Base-by-base conservation (phyloP, 176 grass and related monocot species). In the Oryza brachyantha region DNA sequence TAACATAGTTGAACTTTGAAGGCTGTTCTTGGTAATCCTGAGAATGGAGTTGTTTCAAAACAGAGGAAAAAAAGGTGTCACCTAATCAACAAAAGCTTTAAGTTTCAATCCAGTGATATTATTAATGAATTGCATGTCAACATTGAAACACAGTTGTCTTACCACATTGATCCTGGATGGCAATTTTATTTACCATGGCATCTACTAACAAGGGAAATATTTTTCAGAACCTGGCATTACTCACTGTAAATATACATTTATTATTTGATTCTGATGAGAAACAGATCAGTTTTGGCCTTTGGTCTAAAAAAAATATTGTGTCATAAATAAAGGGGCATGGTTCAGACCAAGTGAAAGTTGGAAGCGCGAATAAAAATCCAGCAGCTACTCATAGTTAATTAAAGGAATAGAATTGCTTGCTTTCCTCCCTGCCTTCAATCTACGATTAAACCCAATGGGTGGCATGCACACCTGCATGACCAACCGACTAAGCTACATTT, bases 1-100 rank as follows among this genome's bases (percentile, higher is more conserved):
- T 24, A 63, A 31, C 76, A 84, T 75, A 45, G 31, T 79, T 88
- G 75, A 68, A 26, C 21, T 69, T 70, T 0, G 26, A 74, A 55
- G 76, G n/a, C 25, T 39, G 9, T 60, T 32, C 40, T 88, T 75
- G 61, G 70, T 64, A 88, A 70, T 84, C 81, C 86, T 88, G 63
- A 54, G 17, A 74, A 79, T 11, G 67, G 31, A 79, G 21, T 29
- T 75, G 52, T 79, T 64, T 78, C 28, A 43, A 32, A 55, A 55
- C 50, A 55, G 3, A 55, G 3, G 19, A 9, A 2, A 55, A 55
- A 10, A 55, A 22, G 50, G 21, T 1, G 50, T 55, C 50, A 55
- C 36, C 37, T 55, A 25, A 79, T 68, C 5, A 50, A 74, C 39
- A 29, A 38, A 65, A 83, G 24, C 14, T 25, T 66, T 27, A 67